Evolutionary conservation across 2,329 filamentous ascomycete genomes (phyloP).

Genomic region (Ascochyta rabiei): DNA sequence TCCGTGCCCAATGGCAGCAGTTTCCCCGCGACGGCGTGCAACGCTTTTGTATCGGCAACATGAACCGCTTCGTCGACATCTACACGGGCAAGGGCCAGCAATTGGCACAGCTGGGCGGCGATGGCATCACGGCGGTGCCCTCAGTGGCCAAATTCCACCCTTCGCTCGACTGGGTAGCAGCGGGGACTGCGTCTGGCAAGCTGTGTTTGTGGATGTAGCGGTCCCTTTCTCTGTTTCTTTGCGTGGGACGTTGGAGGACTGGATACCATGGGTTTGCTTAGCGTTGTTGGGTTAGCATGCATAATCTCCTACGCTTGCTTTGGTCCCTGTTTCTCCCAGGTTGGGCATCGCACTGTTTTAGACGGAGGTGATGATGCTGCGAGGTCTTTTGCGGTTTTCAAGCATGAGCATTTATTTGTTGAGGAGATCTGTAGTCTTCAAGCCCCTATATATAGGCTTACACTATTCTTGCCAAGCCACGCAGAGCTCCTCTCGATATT

Average conservation of each 20-base stretch:
- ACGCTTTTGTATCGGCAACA: slow-evolving; percentile 92
- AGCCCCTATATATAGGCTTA: too few relatives aligned
- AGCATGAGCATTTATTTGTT: too few relatives aligned
- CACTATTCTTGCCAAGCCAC: too few relatives aligned
- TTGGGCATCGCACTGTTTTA: too few relatives aligned
- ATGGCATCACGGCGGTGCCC: slow-evolving; percentile 92
- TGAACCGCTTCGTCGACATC: slow-evolving; percentile 96
- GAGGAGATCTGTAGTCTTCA: too few relatives aligned
- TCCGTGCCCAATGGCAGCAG: slow-evolving; percentile 89
- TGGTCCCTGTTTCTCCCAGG: too few relatives aligned
- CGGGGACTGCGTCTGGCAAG: slow-evolving; percentile 90
- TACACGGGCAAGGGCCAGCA: slow-evolving; percentile 84
- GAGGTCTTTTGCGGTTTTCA: too few relatives aligned
- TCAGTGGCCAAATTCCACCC: slow-evolving; percentile 92
- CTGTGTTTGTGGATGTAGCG: slow-evolving; percentile 83
- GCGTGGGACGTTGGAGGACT: not conserved
- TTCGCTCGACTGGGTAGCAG: slow-evolving; percentile 86
- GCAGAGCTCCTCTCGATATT: too few relatives aligned
- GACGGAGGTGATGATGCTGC: too few relatives aligned
- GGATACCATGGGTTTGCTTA: not conserved
- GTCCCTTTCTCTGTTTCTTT: not conserved
- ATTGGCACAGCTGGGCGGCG: slow-evolving; percentile 83
- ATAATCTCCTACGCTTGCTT: too few relatives aligned
- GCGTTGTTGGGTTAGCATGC: too few relatives aligned
- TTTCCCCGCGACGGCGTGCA: slow-evolving; percentile 78